Conservation (phyloP, 2,329 filamentous ascomycete genomes). For the Macrophomina phaseolina region DNA sequence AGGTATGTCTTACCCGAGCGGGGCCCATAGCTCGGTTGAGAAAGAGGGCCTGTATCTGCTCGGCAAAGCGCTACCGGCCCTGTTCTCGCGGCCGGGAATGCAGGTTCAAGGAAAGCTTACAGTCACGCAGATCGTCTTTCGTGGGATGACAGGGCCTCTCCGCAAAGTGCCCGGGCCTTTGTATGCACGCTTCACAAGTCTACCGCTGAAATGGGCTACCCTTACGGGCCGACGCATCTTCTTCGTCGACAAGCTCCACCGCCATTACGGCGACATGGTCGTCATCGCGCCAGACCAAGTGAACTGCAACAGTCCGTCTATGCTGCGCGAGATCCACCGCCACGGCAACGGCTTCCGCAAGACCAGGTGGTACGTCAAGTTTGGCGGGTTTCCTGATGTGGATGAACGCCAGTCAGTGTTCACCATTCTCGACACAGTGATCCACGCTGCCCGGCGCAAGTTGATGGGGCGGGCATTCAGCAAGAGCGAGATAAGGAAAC, state of each 20-base stretch:
- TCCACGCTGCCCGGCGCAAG: background rate
- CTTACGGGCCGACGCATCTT: background rate
- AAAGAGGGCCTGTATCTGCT: too few species aligned
- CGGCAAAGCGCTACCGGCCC: too few species aligned
- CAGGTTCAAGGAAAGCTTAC: too few species aligned
- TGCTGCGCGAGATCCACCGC: background rate
- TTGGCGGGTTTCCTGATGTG: background rate
- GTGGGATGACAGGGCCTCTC: background rate
- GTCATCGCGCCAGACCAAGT: conserved; percentile 49
- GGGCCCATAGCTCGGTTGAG: too few species aligned
- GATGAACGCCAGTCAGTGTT: background rate
- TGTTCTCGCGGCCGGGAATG: too few species aligned
- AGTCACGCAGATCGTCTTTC: background rate
- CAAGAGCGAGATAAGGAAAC: background rate
- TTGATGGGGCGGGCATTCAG: background rate
- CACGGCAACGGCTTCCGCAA: background rate
- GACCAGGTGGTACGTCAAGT: background rate
- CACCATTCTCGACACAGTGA: background rate
- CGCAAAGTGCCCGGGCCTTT: background rate
- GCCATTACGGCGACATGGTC: conserved; percentile 51
- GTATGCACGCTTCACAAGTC: background rate
- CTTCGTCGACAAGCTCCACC: conserved; percentile 41
- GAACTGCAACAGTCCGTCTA: conserved; percentile 47
- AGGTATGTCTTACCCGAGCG: too few species aligned
- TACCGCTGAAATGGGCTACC: background rate